Conservation (phyloP, 768 basidiomycete genomes). For the Suillus occidentalis region DNA sequence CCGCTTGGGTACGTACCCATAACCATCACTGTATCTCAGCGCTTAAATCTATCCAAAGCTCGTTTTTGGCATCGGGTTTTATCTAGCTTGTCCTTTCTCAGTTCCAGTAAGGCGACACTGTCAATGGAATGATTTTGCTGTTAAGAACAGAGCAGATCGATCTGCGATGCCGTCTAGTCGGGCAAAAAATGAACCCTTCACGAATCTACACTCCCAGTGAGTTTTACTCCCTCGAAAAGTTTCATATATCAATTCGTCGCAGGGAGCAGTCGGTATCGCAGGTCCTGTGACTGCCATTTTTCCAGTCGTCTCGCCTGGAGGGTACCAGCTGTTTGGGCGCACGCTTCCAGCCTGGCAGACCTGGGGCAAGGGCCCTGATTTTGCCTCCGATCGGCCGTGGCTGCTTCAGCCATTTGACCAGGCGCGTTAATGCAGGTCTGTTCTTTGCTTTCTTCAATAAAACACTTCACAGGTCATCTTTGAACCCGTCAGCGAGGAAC, state of each 20-base stretch:
- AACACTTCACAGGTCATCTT: constrained; percentile 48
- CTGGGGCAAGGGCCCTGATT: constrained; percentile 53
- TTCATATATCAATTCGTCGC: constrained; percentile 2
- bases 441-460: neutral
- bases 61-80: no score
- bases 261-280: constrained; percentile 73
- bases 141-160: constrained; percentile 42
- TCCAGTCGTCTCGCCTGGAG: constrained; percentile 62
- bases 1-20: constrained; percentile 45
- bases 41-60: constrained; percentile 37
- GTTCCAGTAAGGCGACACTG: no score
- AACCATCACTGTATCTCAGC: neutral
- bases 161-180: constrained; percentile 55
- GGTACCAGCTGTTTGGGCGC: constrained; percentile 63
- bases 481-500: constrained; percentile 44
- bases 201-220: constrained; percentile 63
- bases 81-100: no score
- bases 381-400: no score
- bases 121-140: no score
- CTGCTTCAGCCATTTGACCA: constrained; percentile 67
- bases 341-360: constrained; percentile 67
- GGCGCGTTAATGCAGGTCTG: constrained; percentile 24
- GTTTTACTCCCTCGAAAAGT: neutral
- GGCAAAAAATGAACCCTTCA: constrained; percentile 77
- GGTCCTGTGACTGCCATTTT: constrained; percentile 67